phyloP scores from a whole-genome alignment of 805 yeast species.

The Teunomyces barrocoloradensis region DNA sequence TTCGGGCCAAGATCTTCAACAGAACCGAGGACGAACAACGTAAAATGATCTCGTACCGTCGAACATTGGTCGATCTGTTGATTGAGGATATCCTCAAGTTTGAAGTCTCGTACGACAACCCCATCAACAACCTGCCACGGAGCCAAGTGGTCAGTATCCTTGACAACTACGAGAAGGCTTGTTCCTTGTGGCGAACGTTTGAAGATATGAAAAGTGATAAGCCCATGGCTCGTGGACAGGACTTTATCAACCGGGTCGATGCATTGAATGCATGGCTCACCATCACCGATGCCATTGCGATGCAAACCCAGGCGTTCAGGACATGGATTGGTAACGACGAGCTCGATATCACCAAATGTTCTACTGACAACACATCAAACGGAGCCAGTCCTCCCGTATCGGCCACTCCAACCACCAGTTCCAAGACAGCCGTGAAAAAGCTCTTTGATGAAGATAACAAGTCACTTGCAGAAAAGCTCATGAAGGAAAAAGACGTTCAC shows the following conservation, averaged over 20 bases:
- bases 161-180: conserved; percentile 61
- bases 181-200: conserved; percentile 74
- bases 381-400: conserved; percentile 14
- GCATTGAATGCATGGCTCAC: conserved; percentile 84
- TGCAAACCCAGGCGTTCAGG: conserved; percentile 58
- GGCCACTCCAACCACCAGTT: conserved; percentile 8
- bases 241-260: conserved; percentile 63
- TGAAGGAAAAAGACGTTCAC: conserved; percentile 77
- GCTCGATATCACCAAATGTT: conserved; percentile 54
- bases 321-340: conserved; percentile 86
- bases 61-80: conserved; percentile 70
- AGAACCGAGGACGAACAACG: conserved; percentile 78
- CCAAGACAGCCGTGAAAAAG: conserved; percentile 17
- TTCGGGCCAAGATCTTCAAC: conserved; percentile 77
- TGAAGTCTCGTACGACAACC: conserved; percentile 47
- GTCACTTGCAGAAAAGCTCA: conserved; percentile 76
- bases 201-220: conserved; percentile 78
- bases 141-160: conserved; percentile 55
- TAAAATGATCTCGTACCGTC: conserved; percentile 60
- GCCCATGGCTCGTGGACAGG: conserved; percentile 63
- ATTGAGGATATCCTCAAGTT: conserved; percentile 68
- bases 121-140: conserved; percentile 28
- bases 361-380: conserved; percentile 15
- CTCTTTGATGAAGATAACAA: conserved; percentile 58
- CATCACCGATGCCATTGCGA: conserved; percentile 63